Base-by-base conservation (phyloP, 306 rosid species). In the Quercus wislizeni region DNA sequence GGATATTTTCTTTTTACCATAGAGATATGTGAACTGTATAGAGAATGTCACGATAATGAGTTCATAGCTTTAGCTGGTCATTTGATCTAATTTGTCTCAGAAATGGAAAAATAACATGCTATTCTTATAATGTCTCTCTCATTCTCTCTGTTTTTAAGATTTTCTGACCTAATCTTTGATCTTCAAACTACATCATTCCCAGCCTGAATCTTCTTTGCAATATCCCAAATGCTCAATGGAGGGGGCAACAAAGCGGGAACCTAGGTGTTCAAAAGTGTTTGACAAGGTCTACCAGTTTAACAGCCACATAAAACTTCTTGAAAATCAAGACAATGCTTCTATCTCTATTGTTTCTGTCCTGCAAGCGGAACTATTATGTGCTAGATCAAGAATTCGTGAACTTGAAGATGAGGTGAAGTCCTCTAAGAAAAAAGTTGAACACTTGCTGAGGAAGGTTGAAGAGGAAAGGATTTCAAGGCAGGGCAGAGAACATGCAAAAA, bases 361-460 rank as follows among this genome's bases (percentile, higher is more conserved):
- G 78, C 82, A 80, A 63, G 74, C 82, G 68, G 87, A 88, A 67
- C 85, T 91, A 46, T 31, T 70, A 21, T 68, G 25, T 57, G 78
- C 87, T 19, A 78, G 78, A 57, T 74, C 67, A 2, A 77, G 79
- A 55, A 76, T 86, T 55, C 70, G 19, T 11, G 84, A 77, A 69
- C 90, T 88, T 1, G 81, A 89, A 76, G 79, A 76, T 9, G 72
- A 80, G 76, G 63, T 71, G 28, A 76, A 57, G 5, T 82, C 78
- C n/a, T 69, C 82, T 0, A 84, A 76, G 91, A 84, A 85, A 84
- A 85, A 80, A 31, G 65, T 83, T 3, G 79, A 83, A 46, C 79
- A 19, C 0, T 67, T 86, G 43, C 49, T 81, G 77, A 79, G 75
- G 17, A 83, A 76, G 78, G 81, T 88, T 20, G 79, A 88, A 77